These are phyloP conservation scores for Huntiella savannae DNA, from an alignment of 2,329 filamentous ascomycete genomes.

Conservation along the genomic window DNA sequence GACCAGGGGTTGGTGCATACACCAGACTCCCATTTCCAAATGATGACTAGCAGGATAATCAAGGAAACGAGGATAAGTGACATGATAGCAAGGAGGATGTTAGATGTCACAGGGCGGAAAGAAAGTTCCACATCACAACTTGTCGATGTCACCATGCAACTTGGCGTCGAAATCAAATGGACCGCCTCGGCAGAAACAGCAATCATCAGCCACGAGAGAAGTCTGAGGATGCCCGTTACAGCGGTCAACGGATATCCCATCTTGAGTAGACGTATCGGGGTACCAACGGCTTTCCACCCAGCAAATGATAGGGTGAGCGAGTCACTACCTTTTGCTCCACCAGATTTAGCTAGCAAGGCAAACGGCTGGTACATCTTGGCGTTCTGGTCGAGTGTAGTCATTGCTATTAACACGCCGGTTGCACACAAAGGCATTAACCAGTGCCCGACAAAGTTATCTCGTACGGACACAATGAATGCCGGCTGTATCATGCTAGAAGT, in stretches of 20 bases:
- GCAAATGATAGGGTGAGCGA: constrained; percentile 5
- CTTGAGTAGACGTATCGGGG: constrained; percentile 4
- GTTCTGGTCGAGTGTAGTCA: constrained; percentile 7
- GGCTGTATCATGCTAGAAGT: background rate
- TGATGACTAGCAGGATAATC: background rate
- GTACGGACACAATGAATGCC: background rate
- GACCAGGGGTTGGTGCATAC: constrained; percentile 9
- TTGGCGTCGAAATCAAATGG: background rate
- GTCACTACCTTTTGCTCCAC: constrained; percentile 1
- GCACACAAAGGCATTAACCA: constrained; percentile 6
- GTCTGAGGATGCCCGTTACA: background rate
- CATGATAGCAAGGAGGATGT: background rate
- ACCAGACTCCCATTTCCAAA: constrained; percentile 9
- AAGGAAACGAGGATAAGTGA: constrained; percentile 5
- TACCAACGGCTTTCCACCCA: background rate
- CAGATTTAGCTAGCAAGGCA: constrained; percentile 1
- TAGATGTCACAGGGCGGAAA: constrained; percentile 3
- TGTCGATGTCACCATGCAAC: background rate
- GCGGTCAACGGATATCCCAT: constrained; percentile 5
- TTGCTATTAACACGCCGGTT: background rate
- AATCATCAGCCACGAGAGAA: constrained; percentile 4
- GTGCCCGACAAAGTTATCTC: constrained; percentile 7
- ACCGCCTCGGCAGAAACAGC: constrained; percentile 5
- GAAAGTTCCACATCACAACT: constrained; percentile 3
- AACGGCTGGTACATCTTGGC: constrained; percentile 10